Percentiles rank a stretch among this genome's conserved stretches.
phyloP scores from a whole-genome alignment of 2,329 filamentous ascomycete species.

The Coniochaeta pulveracea region DNA sequence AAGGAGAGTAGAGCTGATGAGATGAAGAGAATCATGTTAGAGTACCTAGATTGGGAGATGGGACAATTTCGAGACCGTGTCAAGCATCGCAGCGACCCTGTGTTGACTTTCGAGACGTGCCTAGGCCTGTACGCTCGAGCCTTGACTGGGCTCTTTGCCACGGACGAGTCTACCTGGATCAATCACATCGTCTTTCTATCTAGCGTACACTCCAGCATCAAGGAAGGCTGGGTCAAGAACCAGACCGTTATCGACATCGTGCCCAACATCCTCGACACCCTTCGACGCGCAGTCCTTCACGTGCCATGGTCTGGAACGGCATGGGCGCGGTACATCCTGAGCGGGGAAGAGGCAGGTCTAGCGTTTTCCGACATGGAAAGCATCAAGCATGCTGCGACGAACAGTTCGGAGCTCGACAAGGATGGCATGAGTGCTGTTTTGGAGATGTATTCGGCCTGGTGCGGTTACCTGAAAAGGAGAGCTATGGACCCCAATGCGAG shows the following conservation, averaged over 20 bases:
- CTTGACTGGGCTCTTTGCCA: slow-evolving; percentile 56
- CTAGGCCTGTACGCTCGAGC: slow-evolving; percentile 70
- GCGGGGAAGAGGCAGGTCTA: slow-evolving; percentile 66
- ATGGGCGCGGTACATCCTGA: slow-evolving; percentile 83
- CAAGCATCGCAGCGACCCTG: slow-evolving; percentile 30
- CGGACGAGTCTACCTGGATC: slow-evolving; percentile 68
- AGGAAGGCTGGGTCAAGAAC: slow-evolving; percentile 24
- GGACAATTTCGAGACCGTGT: slow-evolving; percentile 45
- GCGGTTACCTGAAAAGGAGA: slow-evolving; percentile 78
- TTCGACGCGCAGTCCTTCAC: slow-evolving; percentile 76
- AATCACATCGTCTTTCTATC: slow-evolving; percentile 70
- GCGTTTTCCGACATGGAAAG: slow-evolving; percentile 73
- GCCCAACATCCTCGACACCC: slow-evolving; percentile 52
- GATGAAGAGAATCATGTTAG: slow-evolving; percentile 38
- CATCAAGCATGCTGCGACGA: slow-evolving; percentile 88
- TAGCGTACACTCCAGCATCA: slow-evolving; percentile 27
- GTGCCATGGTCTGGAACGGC: slow-evolving; percentile 87
- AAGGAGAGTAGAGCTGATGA: slow-evolving; percentile 43
- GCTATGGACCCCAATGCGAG: slow-evolving; percentile 64
- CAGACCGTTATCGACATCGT: slow-evolving; percentile 23
- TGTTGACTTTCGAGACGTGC: slow-evolving; percentile 34
- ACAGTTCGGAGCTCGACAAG: slow-evolving; percentile 71
- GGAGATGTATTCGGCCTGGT: slow-evolving; percentile 90
- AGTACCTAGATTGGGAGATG: slow-evolving; percentile 83
- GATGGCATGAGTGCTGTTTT: slow-evolving; percentile 80